Base-by-base conservation (phyloP, 352 stramenopile species). In the Pythium grandisporangium region DNA sequence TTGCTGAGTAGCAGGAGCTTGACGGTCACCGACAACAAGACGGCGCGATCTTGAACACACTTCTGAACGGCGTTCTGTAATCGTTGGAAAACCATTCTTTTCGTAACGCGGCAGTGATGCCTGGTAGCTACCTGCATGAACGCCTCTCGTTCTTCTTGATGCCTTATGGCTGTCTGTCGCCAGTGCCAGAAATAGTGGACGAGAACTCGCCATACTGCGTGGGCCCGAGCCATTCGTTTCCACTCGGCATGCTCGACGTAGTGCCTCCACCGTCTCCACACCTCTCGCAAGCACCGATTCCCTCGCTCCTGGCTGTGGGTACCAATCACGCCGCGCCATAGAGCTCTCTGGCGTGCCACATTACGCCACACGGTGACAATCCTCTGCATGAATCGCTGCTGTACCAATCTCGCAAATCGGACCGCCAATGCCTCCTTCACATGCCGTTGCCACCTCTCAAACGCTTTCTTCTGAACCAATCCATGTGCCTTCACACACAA, bases 1-100 rank as follows among this genome's bases (percentile, higher is more conserved):
- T 27, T 12, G 11, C 33, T 24, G 2, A 37, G 33, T 19, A 45
- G 56, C 14, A 63, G 36, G 43, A 83, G 44, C 52, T 81, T 85
- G 21, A 77, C 47, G 12, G 79, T 52, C 16, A 66, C 78, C 1
- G 59, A 56, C 1, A 85, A 59, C n/a, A 83, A 20, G 2, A 70
- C 55, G 29, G 65, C 77, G 10, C 51, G 59, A 11, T 62, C 53
- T 50, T 79, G 58, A 2, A 59, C 55, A 7, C 66, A 49, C 6
- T 45, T 44, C 3, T 60, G 52, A 0, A 59, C 26, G 1, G n/a
- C 32, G 1, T 13, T 16, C 6, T 37, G 13, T 45, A 40, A 55
- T 16, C 6, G 2, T 2, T 32, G 25, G 1, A 60, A 2, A 4
- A 32, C 45, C 5, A 26, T 21, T 10, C 32, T 26, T 19, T 50